Base-by-base conservation (phyloP, 495 filamentous ascomycete species). In the Hypoxylon fragiforme region DNA sequence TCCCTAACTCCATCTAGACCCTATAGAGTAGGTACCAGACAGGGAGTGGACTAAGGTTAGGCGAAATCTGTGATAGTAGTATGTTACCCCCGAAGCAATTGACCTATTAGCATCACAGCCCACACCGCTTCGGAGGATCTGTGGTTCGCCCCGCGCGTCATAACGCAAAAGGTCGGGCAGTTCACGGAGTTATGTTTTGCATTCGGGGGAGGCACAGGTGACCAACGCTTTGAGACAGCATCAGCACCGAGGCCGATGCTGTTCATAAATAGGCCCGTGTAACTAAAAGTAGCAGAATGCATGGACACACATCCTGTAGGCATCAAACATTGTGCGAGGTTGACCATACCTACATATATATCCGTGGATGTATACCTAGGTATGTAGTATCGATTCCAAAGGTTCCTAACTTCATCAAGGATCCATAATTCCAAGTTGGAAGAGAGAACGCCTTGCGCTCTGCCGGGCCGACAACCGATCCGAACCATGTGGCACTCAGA, bases 21-120 rank as follows among this genome's bases (percentile, higher is more conserved):
- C 18, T 9, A 28, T 28, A 4, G 4, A 28, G 24, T 9, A 28
- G 24, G 24, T 28, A n/a, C n/a, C n/a, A n/a, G n/a, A n/a, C n/a
- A n/a, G n/a, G n/a, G 24, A 9, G 9, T 4, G 24, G 24, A 28
- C 24, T 28, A 28, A 28, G 24, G 24, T 28, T 22, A 57, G 28
- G 45, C 34, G 28, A 15, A 38, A 46, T 53, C 31, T 46, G 49
- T 41, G 31, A 45, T 63, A 18, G 54, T 52, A 49, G 43, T 36
- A 50, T 34, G 38, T 20, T 44, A 51, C 43, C 26, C n/a, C 48
- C 32, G 43, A 30, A 34, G 47, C 57, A 60, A 65, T 62, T 65
- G 64, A 41, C 64, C 57, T 67, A 65, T 65, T 50, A 65, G 57
- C 26, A 14, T 52, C 40, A 16, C 21, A 44, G 45, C 47, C 38